Base-by-base conservation (phyloP, 2,329 filamentous ascomycete genomes). In the Aspergillus fumigatus region DNA sequence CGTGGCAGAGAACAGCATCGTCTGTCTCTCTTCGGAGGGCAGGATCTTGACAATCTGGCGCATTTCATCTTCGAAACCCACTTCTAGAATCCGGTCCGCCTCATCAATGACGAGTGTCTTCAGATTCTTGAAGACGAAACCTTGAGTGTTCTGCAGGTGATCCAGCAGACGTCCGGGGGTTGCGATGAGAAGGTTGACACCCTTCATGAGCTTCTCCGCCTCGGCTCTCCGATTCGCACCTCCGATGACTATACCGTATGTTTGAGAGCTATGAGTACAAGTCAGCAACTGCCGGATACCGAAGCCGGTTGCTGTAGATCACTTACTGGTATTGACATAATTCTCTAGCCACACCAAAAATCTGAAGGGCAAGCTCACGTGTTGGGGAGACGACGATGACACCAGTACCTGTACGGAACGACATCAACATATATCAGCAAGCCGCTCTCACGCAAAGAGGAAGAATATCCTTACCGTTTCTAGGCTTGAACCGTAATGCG, bases 11-110 rank as follows among this genome's bases (percentile, higher is more conserved):
- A 99, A 99, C n/a, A 99, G 84, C 88, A 96, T 94, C 0, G 92
- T 97, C 76, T 97, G 93, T 58, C 94, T 82, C 63, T 92, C 86
- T 56, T 95, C 87, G 64, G 88, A 88, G 49, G 92, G 90, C 19
- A 97, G 79, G 54, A 97, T 94, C 81, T 95, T 95, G 75, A 97
- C 88, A 65, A 99, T 96, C 73, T 95, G 88, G 62, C 90, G 84
- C 89, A 99, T 96, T 78, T 99, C 94, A 70, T 97, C 94, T 75
- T 99, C 94, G 81, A 99, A 99, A 67, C 94, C 93, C 60, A 97
- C 90, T 77, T 99, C 94, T 48, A 99, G 80, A 61, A 99, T 97
- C 50, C 94, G 88, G 73, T 99, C 94, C 19, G 94, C 94, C 77
- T 99, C 94, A 67, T 99, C 94, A 64, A 97, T 97, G 64, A 99